Conservation (phyloP, 2,329 filamentous ascomycete species). For the Gnomoniopsis sp. region DNA sequence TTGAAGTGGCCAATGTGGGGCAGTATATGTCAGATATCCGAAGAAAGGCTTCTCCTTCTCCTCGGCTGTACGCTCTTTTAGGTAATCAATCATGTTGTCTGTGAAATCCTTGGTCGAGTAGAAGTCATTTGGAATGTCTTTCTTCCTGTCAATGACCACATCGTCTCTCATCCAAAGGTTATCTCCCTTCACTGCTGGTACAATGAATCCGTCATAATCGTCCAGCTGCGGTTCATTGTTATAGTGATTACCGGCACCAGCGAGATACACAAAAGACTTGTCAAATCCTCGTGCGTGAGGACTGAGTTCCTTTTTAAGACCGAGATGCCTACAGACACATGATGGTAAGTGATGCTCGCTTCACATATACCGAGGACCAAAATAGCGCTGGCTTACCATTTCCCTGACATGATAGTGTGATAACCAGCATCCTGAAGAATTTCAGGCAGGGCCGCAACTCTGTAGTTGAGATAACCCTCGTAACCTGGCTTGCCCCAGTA, state of each 20-base stretch:
- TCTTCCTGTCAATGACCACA: conserved; percentile 33
- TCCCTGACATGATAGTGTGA: conserved; percentile 28
- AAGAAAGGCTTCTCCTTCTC: conserved; percentile 48
- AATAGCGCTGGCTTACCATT: conserved; percentile 11
- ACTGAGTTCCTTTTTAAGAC: conserved; percentile 52
- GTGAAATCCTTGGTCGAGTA: conserved; percentile 51
- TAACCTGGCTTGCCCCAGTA: conserved; percentile 24
- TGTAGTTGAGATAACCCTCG: conserved; percentile 29
- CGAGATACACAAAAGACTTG: conserved; percentile 56
- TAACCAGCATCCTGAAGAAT: conserved; percentile 29
- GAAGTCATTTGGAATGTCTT: conserved; percentile 45
- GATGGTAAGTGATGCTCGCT: conserved; percentile 18
- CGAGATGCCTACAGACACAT: conserved; percentile 28
- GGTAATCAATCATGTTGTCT: conserved; percentile 47
- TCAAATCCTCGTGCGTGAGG: conserved; percentile 58
- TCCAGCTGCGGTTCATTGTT: conserved; percentile 43
- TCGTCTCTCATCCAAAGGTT: conserved; percentile 36
- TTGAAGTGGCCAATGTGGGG: conserved; percentile 62
- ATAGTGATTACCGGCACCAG: conserved; percentile 56
- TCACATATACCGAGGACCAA: neutral
- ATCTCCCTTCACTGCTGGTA: conserved; percentile 32
- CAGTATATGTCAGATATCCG: conserved; percentile 58
- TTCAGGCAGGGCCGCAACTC: conserved; percentile 26
- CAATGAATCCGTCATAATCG: conserved; percentile 30
- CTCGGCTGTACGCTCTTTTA: conserved; percentile 41